phyloP scores from a whole-genome alignment of 2,329 filamentous ascomycete species.

The Trichoderma atrobrunneum region DNA sequence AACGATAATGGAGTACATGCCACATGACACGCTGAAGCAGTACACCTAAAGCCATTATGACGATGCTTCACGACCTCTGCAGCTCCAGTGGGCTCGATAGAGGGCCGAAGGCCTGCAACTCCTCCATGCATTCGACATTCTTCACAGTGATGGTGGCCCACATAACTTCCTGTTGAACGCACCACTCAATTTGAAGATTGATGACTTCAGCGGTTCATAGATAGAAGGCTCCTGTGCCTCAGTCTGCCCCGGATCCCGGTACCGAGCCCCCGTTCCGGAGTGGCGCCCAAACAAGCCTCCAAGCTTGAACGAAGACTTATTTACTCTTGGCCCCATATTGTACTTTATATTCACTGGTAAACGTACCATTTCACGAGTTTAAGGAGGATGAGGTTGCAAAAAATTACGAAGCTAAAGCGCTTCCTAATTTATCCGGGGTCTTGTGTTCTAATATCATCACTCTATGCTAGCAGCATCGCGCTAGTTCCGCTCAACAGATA shows the following conservation, averaged over 20 bases:
- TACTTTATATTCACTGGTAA: background rate
- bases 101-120: background rate
- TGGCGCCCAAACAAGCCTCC: background rate
- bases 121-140: background rate
- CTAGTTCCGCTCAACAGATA: background rate
- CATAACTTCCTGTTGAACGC: background rate
- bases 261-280: background rate
- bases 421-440: background rate
- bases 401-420: background rate
- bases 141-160: background rate
- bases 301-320: background rate
- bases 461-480: background rate
- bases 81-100: background rate
- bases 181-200: background rate
- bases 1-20: background rate
- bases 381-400: background rate
- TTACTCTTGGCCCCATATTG: background rate
- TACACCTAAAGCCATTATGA: background rate
- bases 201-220: background rate
- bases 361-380: background rate
- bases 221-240: background rate
- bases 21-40: background rate
- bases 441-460: background rate
- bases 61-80: background rate
- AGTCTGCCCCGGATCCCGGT: background rate